Conservation (phyloP, 768 basidiomycete genomes). For the Mrakia blollopis region DNA sequence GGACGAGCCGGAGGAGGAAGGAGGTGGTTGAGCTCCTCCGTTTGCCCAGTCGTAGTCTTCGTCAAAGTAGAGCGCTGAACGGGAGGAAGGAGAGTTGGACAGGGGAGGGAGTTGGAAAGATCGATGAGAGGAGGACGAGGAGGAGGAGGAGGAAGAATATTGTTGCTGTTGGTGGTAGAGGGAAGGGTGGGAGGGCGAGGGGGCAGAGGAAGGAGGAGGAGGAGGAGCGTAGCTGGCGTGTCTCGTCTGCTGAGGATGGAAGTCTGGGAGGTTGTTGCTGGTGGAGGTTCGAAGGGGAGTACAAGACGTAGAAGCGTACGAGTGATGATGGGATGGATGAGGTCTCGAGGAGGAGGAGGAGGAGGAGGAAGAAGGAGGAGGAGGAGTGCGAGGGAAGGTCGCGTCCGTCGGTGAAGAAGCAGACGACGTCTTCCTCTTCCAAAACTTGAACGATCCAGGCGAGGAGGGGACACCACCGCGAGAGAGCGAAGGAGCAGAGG, state of each 20-base stretch:
- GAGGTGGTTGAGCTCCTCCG: not conserved
- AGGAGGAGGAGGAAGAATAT: not conserved
- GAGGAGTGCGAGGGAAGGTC: not conserved
- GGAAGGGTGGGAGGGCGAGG: not conserved
- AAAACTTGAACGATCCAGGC: conserved; percentile 15
- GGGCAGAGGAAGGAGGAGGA: not conserved
- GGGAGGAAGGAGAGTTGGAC: not conserved
- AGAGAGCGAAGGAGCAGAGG: not conserved
- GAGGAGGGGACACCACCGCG: not conserved
- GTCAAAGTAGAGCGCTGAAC: conserved; percentile 3
- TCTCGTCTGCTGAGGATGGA: not conserved
- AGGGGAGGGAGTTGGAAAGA: not conserved
- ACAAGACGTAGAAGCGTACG: not conserved
- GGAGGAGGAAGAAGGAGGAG: not conserved
- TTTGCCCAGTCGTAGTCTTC: conserved; percentile 23
- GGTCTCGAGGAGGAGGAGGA: not conserved
- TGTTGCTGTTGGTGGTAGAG: not conserved
- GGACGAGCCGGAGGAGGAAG: not conserved
- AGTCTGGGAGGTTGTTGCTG: not conserved
- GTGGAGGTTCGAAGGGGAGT: not conserved
- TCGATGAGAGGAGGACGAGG: not conserved
- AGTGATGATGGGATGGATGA: not conserved
- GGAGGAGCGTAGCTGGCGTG: not conserved
- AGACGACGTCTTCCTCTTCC: conserved; percentile 16
- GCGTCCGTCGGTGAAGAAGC: conserved; percentile 3